Evolutionary conservation across 2,329 filamentous ascomycete genomes (phyloP).

Genomic region (Onygenales sp.): DNA sequence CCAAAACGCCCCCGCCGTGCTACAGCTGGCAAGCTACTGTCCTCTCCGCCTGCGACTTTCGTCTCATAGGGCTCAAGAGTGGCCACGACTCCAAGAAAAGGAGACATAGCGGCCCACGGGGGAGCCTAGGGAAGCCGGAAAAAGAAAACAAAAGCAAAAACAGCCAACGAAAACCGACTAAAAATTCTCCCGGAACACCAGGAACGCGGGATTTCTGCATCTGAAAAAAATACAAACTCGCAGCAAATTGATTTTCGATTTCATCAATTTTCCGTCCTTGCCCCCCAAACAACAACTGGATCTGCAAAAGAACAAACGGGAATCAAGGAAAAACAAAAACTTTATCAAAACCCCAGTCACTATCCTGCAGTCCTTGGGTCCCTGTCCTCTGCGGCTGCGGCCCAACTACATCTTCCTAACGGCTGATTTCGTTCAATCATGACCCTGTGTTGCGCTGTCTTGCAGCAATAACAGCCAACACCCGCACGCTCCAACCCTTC

Average conservation of each 20-base stretch:
- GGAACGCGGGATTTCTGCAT: background rate
- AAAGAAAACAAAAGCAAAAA: slow-evolving; percentile 3
- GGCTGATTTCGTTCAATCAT: background rate
- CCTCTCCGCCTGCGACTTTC: background rate
- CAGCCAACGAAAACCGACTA: slow-evolving; percentile 1
- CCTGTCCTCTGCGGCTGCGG: background rate
- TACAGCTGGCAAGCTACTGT: background rate
- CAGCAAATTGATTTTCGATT: background rate
- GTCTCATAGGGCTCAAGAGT: background rate
- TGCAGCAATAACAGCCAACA: background rate
- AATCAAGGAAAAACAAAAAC: background rate
- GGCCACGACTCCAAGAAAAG: background rate
- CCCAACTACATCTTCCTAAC: background rate
- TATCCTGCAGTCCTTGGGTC: background rate
- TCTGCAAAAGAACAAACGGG: background rate
- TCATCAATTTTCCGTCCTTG: background rate
- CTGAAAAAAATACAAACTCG: background rate
- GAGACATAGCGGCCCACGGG: background rate
- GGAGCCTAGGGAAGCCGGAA: background rate
- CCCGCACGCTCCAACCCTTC: background rate
- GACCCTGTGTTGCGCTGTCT: background rate
- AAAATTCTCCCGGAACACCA: slow-evolving; percentile 2
- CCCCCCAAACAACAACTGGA: background rate
- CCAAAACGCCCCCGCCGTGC: background rate
- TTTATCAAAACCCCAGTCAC: background rate